Evolutionary conservation across 2,329 filamentous ascomycete species (phyloP).

Genomic region (Didymella pinodella): DNA sequence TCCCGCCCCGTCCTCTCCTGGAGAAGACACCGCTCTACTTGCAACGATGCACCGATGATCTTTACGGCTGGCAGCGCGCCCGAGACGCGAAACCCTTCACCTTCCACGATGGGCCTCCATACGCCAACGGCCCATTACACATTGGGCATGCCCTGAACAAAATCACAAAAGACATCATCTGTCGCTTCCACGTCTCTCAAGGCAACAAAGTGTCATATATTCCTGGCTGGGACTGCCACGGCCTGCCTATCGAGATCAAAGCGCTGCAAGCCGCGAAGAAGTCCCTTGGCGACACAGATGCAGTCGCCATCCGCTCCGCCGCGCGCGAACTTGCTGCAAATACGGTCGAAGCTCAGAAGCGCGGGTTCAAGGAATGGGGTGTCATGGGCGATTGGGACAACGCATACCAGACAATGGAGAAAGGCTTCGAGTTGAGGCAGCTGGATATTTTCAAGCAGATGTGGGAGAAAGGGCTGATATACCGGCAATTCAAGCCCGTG

Average conservation of each 20-base stretch:
- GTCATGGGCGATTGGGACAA: slow-evolving; percentile 83
- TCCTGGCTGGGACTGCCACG: slow-evolving; percentile 98
- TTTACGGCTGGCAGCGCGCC: slow-evolving; percentile 83
- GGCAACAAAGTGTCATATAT: slow-evolving; percentile 81
- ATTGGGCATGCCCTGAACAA: slow-evolving; percentile 97
- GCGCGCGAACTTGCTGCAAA: slow-evolving; percentile 72
- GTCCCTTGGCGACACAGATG: slow-evolving; percentile 46
- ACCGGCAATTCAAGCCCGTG: slow-evolving; percentile 80
- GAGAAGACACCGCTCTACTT: slow-evolving; percentile 62
- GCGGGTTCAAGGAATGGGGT: slow-evolving; percentile 74
- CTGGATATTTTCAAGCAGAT: slow-evolving; percentile 77
- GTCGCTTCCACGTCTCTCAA: slow-evolving; percentile 79
- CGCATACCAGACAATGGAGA: slow-evolving; percentile 82
- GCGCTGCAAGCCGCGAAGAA: slow-evolving; percentile 71
- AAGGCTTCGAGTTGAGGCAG: slow-evolving; percentile 76
- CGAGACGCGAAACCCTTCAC: slow-evolving; percentile 69
- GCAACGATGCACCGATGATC: slow-evolving; percentile 79
- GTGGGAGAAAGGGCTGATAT: slow-evolving; percentile 74
- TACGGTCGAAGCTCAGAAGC: slow-evolving; percentile 76
- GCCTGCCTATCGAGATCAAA: slow-evolving; percentile 95
- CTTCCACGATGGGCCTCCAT: slow-evolving; percentile 94
- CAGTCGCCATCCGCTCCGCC: slow-evolving; percentile 67
- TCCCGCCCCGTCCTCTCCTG: slow-evolving; percentile 56
- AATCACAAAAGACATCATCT: slow-evolving; percentile 92
- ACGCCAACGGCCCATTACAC: slow-evolving; percentile 91